Percentiles rank a stretch among this genome's conserved stretches.
Conservation (phyloP, 176 grass and related monocot genomes). For the Eragrostis nindensis region DNA sequence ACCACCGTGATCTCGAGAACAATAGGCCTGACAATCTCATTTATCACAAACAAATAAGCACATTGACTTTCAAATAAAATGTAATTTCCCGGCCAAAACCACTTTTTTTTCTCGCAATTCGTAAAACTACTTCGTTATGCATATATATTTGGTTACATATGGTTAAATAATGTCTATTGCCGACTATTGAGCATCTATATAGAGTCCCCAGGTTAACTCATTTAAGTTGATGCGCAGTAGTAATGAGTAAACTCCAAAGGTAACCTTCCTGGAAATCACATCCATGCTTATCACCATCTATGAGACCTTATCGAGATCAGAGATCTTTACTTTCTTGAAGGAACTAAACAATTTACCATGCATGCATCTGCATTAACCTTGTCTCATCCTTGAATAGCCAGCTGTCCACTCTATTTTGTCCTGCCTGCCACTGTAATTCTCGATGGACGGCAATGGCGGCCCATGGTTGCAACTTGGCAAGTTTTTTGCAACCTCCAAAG, state of each 20-base stretch:
- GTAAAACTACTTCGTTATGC: too few relatives aligned
- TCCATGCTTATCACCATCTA: not conserved
- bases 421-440: conserved; percentile 10
- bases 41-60: not conserved
- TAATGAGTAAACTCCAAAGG: not conserved
- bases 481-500: not conserved
- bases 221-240: not conserved
- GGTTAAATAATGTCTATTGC: too few relatives aligned
- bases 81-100: too few relatives aligned
- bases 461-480: not conserved
- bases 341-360: conserved; percentile 33
- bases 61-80: not conserved
- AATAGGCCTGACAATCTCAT: not conserved
- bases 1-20: too few relatives aligned
- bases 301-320: conserved; percentile 30
- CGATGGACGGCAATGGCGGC: not conserved
- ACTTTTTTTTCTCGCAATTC: too few relatives aligned
- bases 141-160: too few relatives aligned
- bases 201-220: not conserved
- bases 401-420: conserved; percentile 21
- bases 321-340: conserved; percentile 10
- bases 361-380: conserved; percentile 28
- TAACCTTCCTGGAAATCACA: conserved; percentile 33
- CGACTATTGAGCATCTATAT: too few relatives aligned
- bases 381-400: conserved; percentile 11